Evolutionary conservation across 441 rosid genomes (phyloP), one percentile per base, ranked within the genome.

Genomic region (Aleurites moluccanus): DNA sequence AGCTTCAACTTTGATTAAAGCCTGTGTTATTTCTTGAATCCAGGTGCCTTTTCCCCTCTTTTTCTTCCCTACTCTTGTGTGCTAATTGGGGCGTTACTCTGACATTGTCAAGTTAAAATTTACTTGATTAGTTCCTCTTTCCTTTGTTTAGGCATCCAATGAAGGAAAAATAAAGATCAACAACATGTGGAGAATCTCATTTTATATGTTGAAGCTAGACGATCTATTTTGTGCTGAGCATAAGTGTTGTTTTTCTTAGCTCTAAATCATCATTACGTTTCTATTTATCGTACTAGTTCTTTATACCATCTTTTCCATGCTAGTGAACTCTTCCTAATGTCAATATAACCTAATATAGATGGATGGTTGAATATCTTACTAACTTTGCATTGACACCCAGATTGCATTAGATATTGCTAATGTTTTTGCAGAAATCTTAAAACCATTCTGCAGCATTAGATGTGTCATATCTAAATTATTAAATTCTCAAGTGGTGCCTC

Each of bases 41-140:
- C 61, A 45, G 6, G 10, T 11, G 6, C 40, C 40, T 38, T 38
- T 6, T 38, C 40, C 40, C 40, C 72, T 8, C 57, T 1, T 30
- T 68, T 16, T 33, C 40, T 16, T 18, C 7, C 73, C 61, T 69
- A 52, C 73, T 13, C 50, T 38, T 70, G 14, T 70, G 64, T 40
- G 15, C 73, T 55, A n/a, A 4, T 13, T n/a, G 25, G 6, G 18
- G 44, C 11, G 28, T 40, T 50, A 45, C 52, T 23, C 15, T 33
- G 11, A n/a, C 16, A 30, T 70, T 21, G n/a, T 11, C 20, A 21
- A 70, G 10, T 15, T n/a, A 35, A 45, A 45, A 38, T 35, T 38
- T n/a, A n/a, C 27, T 25, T 27, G n/a, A 33, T 52, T 50, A 8
- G 47, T 40, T 42, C 25, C 53, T 23, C 18, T 45, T 57, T 70